These are phyloP conservation scores for Nevesoporus exiguus DNA, from an alignment of 768 basidiomycete genomes.

Conservation along the genomic window DNA sequence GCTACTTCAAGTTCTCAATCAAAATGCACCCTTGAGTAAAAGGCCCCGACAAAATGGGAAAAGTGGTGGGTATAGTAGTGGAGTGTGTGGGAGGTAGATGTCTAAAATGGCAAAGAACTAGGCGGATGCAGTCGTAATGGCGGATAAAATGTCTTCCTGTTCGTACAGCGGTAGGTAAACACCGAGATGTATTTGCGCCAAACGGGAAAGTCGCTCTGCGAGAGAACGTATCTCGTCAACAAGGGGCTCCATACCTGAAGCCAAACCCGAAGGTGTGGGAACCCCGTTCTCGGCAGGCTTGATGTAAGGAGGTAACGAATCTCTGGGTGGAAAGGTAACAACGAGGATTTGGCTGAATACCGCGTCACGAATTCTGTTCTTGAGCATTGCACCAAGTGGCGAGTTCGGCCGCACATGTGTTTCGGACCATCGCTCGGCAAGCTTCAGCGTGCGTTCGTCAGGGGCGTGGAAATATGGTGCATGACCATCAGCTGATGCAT, in stretches of 20 bases:
- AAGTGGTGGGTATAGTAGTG: constrained; percentile 29
- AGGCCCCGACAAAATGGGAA: constrained; percentile 26
- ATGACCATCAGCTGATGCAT: constrained; percentile 26
- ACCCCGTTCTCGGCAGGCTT: constrained; percentile 24
- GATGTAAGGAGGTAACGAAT: constrained; percentile 32
- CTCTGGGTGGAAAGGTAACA: constrained; percentile 47
- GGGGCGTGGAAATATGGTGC: constrained; percentile 32
- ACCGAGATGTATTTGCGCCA: constrained; percentile 71
- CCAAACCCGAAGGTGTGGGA: constrained; percentile 18
- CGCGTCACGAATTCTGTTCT: constrained; percentile 57
- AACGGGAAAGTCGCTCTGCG: constrained; percentile 65
- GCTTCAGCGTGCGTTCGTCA: constrained; percentile 49
- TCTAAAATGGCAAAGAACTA: constrained; percentile 25
- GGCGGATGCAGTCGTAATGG: constrained; percentile 15
- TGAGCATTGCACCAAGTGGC: constrained; percentile 55
- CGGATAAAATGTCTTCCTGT: constrained; percentile 43
- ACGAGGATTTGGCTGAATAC: constrained; percentile 60
- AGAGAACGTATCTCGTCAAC: constrained; percentile 62
- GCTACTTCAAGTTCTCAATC: constrained; percentile 26
- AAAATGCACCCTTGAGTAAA: constrained; percentile 22
- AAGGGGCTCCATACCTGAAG: constrained; percentile 70
- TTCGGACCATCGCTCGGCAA: constrained; percentile 72
- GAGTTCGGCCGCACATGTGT: constrained; percentile 61
- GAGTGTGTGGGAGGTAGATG: constrained; percentile 15
- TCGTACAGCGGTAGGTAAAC: constrained; percentile 79